These are phyloP conservation scores for Pyricularia grisea DNA, from an alignment of 2,329 filamentous ascomycete genomes.

Conservation along the genomic window DNA sequence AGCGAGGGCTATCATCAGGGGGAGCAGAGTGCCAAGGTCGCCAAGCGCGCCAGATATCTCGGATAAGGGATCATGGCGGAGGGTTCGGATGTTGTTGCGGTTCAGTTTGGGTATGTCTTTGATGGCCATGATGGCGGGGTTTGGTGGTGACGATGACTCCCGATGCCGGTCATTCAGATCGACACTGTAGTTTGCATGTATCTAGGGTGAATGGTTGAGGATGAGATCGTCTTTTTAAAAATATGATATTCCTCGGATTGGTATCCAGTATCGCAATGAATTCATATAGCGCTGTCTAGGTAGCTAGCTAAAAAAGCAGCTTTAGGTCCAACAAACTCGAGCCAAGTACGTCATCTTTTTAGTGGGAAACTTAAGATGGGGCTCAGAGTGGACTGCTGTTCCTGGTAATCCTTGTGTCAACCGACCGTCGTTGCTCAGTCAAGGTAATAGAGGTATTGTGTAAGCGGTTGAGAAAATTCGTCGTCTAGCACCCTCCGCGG, in stretches of 20 bases:
- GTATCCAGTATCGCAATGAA: neutral
- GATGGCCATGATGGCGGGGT: conserved; percentile 10
- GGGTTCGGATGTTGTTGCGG: conserved; percentile 37
- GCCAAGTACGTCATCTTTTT: neutral
- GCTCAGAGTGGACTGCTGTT: neutral
- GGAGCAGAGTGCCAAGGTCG: conserved; percentile 82
- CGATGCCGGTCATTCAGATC: neutral
- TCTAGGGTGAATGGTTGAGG: neutral
- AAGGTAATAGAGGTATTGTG: neutral
- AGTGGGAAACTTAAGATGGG: neutral
- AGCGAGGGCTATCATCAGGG: conserved; percentile 79
- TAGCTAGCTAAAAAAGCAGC: neutral
- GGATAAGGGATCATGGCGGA: conserved; percentile 38
- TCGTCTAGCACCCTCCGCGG: neutral
- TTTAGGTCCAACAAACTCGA: neutral
- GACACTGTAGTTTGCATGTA: neutral
- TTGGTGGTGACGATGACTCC: neutral
- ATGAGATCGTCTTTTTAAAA: neutral
- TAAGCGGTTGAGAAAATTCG: neutral
- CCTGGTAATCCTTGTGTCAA: neutral
- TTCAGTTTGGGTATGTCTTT: conserved; percentile 23
- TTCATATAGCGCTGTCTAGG: neutral
- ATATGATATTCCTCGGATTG: neutral
- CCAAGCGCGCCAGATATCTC: conserved; percentile 85
- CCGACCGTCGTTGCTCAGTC: neutral